Evolutionary conservation across 129 eudicot species (phyloP), one percentile per base, ranked within the genome.

Genomic region (Smallanthus sonchifolius): DNA sequence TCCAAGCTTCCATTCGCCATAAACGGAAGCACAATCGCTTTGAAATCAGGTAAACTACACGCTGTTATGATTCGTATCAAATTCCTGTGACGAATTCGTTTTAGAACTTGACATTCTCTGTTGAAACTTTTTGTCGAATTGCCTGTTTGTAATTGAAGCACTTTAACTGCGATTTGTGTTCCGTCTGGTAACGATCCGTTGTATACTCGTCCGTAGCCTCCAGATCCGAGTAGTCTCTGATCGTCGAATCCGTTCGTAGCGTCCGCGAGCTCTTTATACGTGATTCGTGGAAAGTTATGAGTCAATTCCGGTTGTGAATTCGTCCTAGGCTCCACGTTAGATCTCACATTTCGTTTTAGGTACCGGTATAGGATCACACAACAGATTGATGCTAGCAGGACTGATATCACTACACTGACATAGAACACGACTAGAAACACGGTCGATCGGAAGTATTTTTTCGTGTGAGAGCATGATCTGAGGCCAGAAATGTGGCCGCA

Each of bases 1-100:
- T 87, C 89, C 71, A 87, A 64, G 85, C 89, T 87, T 65, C 92
- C 92, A 39, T 87, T 87, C 37, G 85, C 82, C 92, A 87, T 87
- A 15, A 54, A 77, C 2, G 92, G 92, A 45, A 84, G 85, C 28
- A 87, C 89, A 24, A 87, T 81, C 24, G 92, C 92, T 83, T 87
- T 87, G 80, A 87, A 87, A 44, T 87, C 89, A 28, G 92, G 89
- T 81, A 82, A 77, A 48, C 87, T 84, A 48, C 89, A 84, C 15
- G 89, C 87, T 19, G 92, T 87, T 68, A 87, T 80, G 57, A 87
- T 84, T 72, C 89, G 60, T 17, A 87, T 87, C 37, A 87, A 75
- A 51, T 87, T 87, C 69, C 88, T 66, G 65, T 87, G 92, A 19
- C 89, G 83, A 57, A 82, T 87, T 64, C 84, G 81, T 75, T 75